Conservation (phyloP, 1,284 basidiomycete genomes). For the Ceratobasidium sp. region DNA sequence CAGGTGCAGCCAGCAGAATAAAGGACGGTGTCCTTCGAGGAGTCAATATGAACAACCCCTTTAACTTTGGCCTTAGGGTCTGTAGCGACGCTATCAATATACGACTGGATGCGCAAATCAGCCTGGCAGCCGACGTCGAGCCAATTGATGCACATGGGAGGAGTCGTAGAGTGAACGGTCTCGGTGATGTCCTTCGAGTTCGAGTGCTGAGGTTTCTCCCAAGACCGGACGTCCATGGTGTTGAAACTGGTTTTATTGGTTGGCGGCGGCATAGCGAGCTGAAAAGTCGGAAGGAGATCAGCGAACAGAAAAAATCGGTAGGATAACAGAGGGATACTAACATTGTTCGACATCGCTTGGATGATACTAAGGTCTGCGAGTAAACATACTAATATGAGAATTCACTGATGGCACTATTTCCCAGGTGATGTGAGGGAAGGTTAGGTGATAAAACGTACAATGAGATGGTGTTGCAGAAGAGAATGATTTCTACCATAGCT, state of each 20-base stretch:
- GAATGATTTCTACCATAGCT: no score
- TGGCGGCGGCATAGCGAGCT: not conserved
- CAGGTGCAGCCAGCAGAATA: slow-evolving; percentile 22
- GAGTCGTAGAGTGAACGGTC: not conserved
- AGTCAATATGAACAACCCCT: slow-evolving; percentile 5
- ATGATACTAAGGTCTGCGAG: no score
- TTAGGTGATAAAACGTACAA: no score
- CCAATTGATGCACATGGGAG: slow-evolving; percentile 28
- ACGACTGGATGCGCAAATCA: slow-evolving; percentile 4
- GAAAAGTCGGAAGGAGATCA: no score
- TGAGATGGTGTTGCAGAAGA: no score
- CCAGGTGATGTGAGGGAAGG: no score
- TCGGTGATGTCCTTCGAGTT: slow-evolving; percentile 11
- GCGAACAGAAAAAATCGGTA: no score
- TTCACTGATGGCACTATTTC: no score
- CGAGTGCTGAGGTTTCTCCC: slow-evolving; percentile 13
- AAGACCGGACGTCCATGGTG: slow-evolving; percentile 32
- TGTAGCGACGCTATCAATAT: not conserved
- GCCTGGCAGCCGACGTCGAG: slow-evolving; percentile 17
- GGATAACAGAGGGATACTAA: no score
- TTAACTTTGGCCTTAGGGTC: not conserved
- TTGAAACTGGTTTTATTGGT: slow-evolving; percentile 25
- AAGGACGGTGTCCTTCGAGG: slow-evolving; percentile 23
- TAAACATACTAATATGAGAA: no score
- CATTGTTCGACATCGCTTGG: no score